Percentiles rank a stretch among this genome's conserved stretches.
Evolutionary conservation across 371 early-diverging fungal species (phyloP).

Genomic region (Smittium culicis): DNA sequence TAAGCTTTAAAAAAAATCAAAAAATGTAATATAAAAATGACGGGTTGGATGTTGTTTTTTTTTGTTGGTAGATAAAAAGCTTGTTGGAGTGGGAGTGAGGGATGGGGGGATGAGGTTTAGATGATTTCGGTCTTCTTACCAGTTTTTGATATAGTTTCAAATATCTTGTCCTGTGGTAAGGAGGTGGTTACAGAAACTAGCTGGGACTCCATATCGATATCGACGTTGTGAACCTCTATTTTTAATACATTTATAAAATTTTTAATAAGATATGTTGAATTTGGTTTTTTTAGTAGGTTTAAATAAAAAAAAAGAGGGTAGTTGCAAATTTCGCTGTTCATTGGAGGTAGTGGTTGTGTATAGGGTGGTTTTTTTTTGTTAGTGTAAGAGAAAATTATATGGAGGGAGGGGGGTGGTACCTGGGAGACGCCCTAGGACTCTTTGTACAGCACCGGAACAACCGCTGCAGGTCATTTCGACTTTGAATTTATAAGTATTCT

Average conservation of each 20-base stretch:
- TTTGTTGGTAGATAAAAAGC: too few species aligned
- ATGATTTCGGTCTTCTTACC: conserved; percentile 10
- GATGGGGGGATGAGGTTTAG: not conserved
- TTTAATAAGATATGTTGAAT: too few species aligned
- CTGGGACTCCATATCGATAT: conserved; percentile 10
- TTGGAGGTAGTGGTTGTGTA: not conserved
- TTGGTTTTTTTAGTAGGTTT: too few species aligned
- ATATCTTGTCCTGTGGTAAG: conserved; percentile 1
- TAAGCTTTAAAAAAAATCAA: too few species aligned
- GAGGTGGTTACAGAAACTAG: conserved; percentile 5
- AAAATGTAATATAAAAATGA: too few species aligned
- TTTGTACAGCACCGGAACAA: conserved; percentile 7
- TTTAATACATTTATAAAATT: too few species aligned
- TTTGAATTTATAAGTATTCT: conserved; percentile 10
- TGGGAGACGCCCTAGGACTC: not conserved
- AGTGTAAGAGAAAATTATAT: not conserved
- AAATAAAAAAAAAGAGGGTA: too few species aligned
- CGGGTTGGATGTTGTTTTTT: too few species aligned
- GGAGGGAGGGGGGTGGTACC: not conserved
- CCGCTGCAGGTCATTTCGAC: conserved; percentile 10
- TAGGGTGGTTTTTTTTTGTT: not conserved
- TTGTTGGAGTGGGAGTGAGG: too few species aligned
- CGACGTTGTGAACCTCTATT: conserved; percentile 3
- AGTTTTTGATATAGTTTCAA: conserved; percentile 6
- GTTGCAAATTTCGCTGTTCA: too few species aligned